Evolutionary conservation across 2,329 filamentous ascomycete genomes (phyloP).

Genomic region (Thelonectria olida): DNA sequence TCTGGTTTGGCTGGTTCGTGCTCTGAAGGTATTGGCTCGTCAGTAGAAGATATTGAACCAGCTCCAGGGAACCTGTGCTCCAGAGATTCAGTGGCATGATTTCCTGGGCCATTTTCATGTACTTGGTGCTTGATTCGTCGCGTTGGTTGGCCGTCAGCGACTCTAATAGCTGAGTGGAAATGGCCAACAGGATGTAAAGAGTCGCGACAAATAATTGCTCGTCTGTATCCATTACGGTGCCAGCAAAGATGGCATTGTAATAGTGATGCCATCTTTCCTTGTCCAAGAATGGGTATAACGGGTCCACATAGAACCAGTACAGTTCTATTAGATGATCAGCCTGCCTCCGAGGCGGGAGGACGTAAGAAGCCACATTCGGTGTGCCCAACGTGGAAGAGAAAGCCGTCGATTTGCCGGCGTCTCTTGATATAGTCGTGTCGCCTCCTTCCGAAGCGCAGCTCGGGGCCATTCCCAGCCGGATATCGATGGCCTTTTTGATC

Average conservation of each 20-base stretch:
- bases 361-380: slow-evolving; percentile 44
- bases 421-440: background rate
- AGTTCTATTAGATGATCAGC: slow-evolving; percentile 55
- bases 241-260: slow-evolving; percentile 53
- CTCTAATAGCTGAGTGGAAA: slow-evolving; percentile 55
- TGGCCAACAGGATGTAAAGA: slow-evolving; percentile 57
- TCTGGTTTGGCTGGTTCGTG: slow-evolving; percentile 56
- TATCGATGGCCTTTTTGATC: slow-evolving; percentile 54
- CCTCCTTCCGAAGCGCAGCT: background rate
- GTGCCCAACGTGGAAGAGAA: background rate
- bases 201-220: slow-evolving; percentile 55
- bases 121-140: slow-evolving; percentile 51
- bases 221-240: slow-evolving; percentile 46
- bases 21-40: slow-evolving; percentile 60
- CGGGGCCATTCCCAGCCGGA: slow-evolving; percentile 31
- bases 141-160: slow-evolving; percentile 50
- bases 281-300: slow-evolving; percentile 57
- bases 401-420: background rate
- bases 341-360: slow-evolving; percentile 54
- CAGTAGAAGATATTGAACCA: slow-evolving; percentile 57
- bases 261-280: slow-evolving; percentile 45
- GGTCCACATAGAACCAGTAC: slow-evolving; percentile 58
- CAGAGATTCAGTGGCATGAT: slow-evolving; percentile 54
- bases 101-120: slow-evolving; percentile 53
- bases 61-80: slow-evolving; percentile 52